These are phyloP conservation scores for Saussurea involucrata DNA, from an alignment of 129 eudicot genomes.

Conservation along the genomic window DNA sequence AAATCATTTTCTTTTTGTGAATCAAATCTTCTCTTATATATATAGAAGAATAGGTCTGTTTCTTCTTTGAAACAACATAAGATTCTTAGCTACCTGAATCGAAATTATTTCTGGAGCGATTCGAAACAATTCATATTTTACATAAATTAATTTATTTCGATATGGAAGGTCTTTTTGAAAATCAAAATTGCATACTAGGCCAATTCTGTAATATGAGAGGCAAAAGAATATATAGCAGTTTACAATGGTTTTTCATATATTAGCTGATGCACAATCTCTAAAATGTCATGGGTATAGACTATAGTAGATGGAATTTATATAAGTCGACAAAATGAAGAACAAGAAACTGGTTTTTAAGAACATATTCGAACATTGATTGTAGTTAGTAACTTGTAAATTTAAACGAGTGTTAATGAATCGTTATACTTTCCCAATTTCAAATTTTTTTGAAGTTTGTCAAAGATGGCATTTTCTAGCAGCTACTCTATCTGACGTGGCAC, in stretches of 20 bases:
- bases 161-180: not conserved
- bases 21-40: not conserved
- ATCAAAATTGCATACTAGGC: not conserved
- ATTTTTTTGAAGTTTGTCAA: not conserved
- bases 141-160: not conserved
- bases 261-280: not conserved
- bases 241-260: not conserved
- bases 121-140: conserved; percentile 2
- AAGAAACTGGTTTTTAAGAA: not conserved
- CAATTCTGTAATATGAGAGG: not conserved
- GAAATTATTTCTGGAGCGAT: not conserved
- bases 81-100: not conserved
- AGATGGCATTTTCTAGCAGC: not conserved
- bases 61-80: not conserved
- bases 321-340: not conserved
- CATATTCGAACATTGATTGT: not conserved
- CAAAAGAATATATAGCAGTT: not conserved
- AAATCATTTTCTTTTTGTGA: not conserved
- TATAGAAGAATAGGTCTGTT: not conserved
- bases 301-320: not conserved
- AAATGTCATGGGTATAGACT: not conserved
- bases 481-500: conserved; percentile 2
- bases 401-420: not conserved
- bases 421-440: conserved; percentile 2
- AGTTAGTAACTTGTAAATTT: not conserved